Conservation (phyloP, 2,329 filamentous ascomycete species). For the Cladophialophora bantiana region DNA sequence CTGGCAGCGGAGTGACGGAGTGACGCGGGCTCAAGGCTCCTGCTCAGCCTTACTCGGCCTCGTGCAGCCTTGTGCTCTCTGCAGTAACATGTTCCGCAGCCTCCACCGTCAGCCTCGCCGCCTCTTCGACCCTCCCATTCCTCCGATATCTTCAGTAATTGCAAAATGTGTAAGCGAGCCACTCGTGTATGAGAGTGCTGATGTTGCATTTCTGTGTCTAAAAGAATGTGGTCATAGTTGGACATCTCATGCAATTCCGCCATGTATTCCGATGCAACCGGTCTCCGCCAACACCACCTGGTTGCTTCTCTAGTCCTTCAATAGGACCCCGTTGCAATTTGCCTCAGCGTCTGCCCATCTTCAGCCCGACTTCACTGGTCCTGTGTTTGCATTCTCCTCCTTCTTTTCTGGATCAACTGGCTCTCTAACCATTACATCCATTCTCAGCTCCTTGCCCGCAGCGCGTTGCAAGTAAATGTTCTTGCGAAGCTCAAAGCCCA, state of each 20-base stretch:
- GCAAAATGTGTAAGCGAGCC: no score
- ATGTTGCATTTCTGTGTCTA: constrained; percentile 1
- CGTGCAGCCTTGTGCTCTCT: not conserved
- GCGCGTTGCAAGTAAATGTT: constrained; percentile 69
- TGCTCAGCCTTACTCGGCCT: not conserved
- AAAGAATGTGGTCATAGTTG: not conserved
- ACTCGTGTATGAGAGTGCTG: not conserved
- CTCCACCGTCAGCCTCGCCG: not conserved
- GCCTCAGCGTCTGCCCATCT: not conserved
- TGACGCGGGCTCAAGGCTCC: not conserved
- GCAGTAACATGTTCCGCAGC: no score
- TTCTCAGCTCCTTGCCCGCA: constrained; percentile 56
- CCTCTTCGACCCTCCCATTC: not conserved
- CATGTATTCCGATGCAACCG: not conserved
- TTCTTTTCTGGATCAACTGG: constrained; percentile 48
- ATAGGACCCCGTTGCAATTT: not conserved
- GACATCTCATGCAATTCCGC: not conserved
- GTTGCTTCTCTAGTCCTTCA: not conserved
- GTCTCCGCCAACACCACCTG: not conserved
- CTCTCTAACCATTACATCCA: constrained; percentile 85
- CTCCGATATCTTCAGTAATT: no score
- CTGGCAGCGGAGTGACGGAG: not conserved
- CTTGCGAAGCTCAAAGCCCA: constrained; percentile 72
- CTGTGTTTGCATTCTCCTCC: constrained; percentile 12
- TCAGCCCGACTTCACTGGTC: constrained; percentile 10